phyloP scores from a whole-genome alignment of 2,329 filamentous ascomycete species.

The Ophiostoma montium region DNA sequence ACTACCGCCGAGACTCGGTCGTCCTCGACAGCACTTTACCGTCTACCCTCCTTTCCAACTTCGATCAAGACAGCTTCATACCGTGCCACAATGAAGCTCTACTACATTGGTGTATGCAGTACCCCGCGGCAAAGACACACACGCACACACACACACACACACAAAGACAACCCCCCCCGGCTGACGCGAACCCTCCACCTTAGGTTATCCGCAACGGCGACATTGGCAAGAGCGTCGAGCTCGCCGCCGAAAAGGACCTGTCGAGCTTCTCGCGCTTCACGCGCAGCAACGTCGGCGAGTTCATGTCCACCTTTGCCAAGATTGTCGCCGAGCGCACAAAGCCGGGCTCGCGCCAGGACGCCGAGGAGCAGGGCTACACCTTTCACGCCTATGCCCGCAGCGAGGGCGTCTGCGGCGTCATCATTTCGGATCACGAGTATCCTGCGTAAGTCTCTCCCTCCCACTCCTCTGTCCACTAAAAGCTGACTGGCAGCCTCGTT shows the following conservation, averaged over 20 bases:
- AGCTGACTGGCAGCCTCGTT: slow-evolving; percentile 34
- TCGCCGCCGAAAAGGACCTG: slow-evolving; percentile 55
- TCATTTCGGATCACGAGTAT: slow-evolving; percentile 65
- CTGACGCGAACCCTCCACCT: not conserved
- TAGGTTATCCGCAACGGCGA: slow-evolving; percentile 68
- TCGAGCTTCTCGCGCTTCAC: slow-evolving; percentile 71
- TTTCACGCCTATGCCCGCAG: slow-evolving; percentile 64
- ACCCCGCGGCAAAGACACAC: too few species aligned
- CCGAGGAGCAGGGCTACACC: slow-evolving; percentile 53
- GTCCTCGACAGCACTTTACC: not conserved
- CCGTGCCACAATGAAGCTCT: slow-evolving; percentile 57
- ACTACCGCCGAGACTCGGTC: too few species aligned
- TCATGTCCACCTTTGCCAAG: slow-evolving; percentile 70
- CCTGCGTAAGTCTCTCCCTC: slow-evolving; percentile 28
- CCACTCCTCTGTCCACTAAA: too few species aligned
- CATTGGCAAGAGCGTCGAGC: slow-evolving; percentile 9
- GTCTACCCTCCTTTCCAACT: not conserved
- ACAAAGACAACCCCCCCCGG: not conserved
- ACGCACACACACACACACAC: too few species aligned
- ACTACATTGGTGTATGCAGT: slow-evolving; percentile 68
- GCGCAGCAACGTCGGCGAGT: slow-evolving; percentile 28
- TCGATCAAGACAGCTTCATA: slow-evolving; percentile 4
- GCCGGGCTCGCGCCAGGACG: slow-evolving; percentile 70
- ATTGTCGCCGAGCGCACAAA: slow-evolving; percentile 66
- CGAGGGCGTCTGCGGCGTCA: slow-evolving; percentile 60